phyloP scores from a whole-genome alignment of 257 asterid genomes.

The Solanum arcanum region DNA sequence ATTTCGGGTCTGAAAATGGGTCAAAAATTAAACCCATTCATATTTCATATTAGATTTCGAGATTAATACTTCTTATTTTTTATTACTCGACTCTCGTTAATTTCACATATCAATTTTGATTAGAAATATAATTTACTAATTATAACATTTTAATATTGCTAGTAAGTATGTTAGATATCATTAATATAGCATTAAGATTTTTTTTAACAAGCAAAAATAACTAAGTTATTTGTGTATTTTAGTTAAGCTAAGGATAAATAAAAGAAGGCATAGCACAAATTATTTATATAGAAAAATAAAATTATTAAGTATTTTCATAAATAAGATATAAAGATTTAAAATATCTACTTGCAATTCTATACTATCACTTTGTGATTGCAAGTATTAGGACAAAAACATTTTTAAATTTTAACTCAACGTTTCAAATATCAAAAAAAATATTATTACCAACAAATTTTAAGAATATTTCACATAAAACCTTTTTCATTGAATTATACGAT shows the following conservation, averaged over 20 bases:
- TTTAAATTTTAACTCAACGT: background rate
- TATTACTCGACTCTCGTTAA: rapidly evolving
- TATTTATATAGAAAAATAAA: background rate
- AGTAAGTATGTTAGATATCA: background rate
- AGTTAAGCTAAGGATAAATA: background rate
- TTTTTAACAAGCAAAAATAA: background rate
- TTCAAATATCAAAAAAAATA: background rate
- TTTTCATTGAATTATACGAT: background rate
- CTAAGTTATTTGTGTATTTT: background rate
- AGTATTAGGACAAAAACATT: background rate
- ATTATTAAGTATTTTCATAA: background rate
- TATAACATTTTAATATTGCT: no score
- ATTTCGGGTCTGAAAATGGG: background rate
- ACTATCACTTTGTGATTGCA: background rate
- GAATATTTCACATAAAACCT: background rate
- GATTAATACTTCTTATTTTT: rapidly evolving
- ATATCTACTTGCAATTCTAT: background rate
- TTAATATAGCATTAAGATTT: background rate
- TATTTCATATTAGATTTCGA: background rate
- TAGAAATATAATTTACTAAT: no score
- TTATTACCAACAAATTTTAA: background rate
- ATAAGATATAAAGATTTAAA: background rate
- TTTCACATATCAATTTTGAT: no score
- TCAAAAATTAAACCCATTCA: background rate
- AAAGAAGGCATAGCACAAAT: background rate